These are phyloP conservation scores for Ensete ventricosum DNA, from an alignment of 176 grass and related monocot species.

Conservation along the genomic window DNA sequence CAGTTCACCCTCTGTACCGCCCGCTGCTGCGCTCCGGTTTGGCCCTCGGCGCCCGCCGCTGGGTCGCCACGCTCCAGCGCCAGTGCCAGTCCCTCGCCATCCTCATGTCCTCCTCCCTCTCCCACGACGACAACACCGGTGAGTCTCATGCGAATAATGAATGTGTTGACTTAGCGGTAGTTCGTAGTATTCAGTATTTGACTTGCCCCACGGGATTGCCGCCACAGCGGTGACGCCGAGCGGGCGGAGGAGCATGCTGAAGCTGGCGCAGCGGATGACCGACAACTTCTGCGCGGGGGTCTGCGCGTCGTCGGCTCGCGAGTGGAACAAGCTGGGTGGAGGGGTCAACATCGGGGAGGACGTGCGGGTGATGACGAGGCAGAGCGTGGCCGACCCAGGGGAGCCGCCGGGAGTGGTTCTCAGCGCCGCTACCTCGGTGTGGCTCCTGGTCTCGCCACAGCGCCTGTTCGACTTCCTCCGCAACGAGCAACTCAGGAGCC, in stretches of 20 bases:
- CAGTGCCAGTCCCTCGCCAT: slow-evolving; percentile 68
- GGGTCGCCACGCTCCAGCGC: slow-evolving; percentile 74
- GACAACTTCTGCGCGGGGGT: slow-evolving; percentile 83
- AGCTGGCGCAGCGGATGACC: slow-evolving; percentile 68
- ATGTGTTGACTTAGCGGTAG: too few relatives aligned
- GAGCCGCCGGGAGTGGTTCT: slow-evolving; percentile 76
- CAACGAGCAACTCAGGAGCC: slow-evolving; percentile 39
- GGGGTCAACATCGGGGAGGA: slow-evolving; percentile 57
- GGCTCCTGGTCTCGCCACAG: slow-evolving; percentile 56
- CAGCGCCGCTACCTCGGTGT: slow-evolving; percentile 79
- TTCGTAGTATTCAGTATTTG: too few relatives aligned
- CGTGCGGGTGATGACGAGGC: slow-evolving; percentile 61
- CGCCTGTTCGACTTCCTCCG: slow-evolving; percentile 77
- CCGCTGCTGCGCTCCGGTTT: slow-evolving; percentile 58
- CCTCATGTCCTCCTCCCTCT: slow-evolving; percentile 59
- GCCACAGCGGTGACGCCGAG: slow-evolving; percentile 27
- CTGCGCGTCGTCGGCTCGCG: slow-evolving; percentile 53
- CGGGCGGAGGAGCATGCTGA: slow-evolving; percentile 84
- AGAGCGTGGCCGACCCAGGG: slow-evolving; percentile 82
- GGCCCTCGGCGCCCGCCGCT: slow-evolving; percentile 64
- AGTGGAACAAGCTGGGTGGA: slow-evolving; percentile 74
- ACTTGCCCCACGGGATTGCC: neutral
- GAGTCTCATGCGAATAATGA: neutral
- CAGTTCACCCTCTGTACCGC: slow-evolving; percentile 57
- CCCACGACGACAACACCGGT: slow-evolving; percentile 21